These are phyloP conservation scores for Carex arenaria DNA, from an alignment of 202 grass and related monocot genomes.

Conservation along the genomic window DNA sequence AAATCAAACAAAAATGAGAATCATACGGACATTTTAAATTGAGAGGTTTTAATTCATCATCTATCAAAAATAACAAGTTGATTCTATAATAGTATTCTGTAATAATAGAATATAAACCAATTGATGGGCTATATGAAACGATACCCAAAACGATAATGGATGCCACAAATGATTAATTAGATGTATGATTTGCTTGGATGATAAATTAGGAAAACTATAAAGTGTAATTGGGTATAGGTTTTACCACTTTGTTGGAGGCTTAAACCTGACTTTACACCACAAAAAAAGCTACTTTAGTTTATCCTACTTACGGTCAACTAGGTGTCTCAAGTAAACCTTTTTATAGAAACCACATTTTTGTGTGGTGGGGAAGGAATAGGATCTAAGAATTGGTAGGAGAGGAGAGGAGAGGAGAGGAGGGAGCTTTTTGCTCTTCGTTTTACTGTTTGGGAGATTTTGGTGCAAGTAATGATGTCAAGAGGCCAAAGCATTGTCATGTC, in stretches of 20 bases:
- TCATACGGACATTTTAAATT: no score
- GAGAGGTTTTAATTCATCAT: background rate
- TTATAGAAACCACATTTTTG: constrained; percentile 8
- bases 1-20: no score
- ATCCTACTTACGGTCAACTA: constrained; percentile 19
- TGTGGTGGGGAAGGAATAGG: constrained; percentile 17
- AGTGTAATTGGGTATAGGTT: background rate
- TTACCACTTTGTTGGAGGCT: background rate
- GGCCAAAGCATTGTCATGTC: constrained; percentile 26
- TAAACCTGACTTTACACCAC: constrained; percentile 20
- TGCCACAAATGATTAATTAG: background rate
- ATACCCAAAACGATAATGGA: background rate
- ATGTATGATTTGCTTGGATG: background rate
- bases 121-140: background rate
- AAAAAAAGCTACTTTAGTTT: constrained; percentile 20
- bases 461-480: constrained; percentile 25
- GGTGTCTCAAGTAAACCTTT: background rate
- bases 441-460: constrained; percentile 19
- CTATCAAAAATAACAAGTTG: background rate
- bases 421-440: background rate
- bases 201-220: background rate
- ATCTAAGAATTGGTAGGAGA: constrained; percentile 3
- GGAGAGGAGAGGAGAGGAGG: background rate
- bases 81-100: background rate
- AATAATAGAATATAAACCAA: background rate